These are phyloP conservation scores for Pichia inconspicua DNA, from an alignment of 1,139 yeast species.

Conservation along the genomic window DNA sequence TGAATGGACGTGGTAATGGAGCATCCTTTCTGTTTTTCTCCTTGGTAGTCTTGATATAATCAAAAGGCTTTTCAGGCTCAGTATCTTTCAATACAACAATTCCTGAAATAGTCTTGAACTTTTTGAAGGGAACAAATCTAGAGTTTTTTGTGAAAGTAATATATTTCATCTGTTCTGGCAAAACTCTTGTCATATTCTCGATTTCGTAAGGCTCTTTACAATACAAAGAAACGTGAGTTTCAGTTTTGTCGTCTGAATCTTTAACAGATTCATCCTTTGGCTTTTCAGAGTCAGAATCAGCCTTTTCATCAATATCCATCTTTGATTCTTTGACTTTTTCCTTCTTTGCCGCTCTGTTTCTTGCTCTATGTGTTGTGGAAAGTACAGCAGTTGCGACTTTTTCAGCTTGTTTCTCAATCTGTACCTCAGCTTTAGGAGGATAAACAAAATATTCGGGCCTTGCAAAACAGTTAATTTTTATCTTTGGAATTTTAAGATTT, in stretches of 20 bases:
- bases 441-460: slow-evolving; percentile 76
- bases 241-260: slow-evolving; percentile 19
- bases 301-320: slow-evolving; percentile 30
- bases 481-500: slow-evolving; percentile 81
- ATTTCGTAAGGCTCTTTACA: slow-evolving; percentile 58
- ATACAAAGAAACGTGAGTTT: slow-evolving; percentile 23
- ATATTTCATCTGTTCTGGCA: slow-evolving; percentile 85
- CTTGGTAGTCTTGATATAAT: slow-evolving; percentile 75
- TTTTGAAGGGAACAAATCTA: slow-evolving; percentile 78
- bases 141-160: slow-evolving; percentile 69
- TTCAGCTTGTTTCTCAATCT: slow-evolving; percentile 77
- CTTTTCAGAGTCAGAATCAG: slow-evolving; percentile 15
- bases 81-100: slow-evolving; percentile 73
- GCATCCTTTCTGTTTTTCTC: slow-evolving; percentile 79
- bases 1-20: slow-evolving; percentile 84
- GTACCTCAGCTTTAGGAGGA: slow-evolving; percentile 82
- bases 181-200: slow-evolving; percentile 75
- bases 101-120: slow-evolving; percentile 72
- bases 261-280: slow-evolving; percentile 18
- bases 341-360: slow-evolving; percentile 79
- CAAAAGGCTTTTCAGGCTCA: slow-evolving; percentile 56
- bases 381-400: slow-evolving; percentile 89
- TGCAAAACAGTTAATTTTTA: slow-evolving; percentile 73
- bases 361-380: slow-evolving; percentile 88
- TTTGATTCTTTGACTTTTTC: slow-evolving; percentile 41